Evolutionary conservation across 176 grass and related monocot species (phyloP).

Genomic region (Hordeum marinum): DNA sequence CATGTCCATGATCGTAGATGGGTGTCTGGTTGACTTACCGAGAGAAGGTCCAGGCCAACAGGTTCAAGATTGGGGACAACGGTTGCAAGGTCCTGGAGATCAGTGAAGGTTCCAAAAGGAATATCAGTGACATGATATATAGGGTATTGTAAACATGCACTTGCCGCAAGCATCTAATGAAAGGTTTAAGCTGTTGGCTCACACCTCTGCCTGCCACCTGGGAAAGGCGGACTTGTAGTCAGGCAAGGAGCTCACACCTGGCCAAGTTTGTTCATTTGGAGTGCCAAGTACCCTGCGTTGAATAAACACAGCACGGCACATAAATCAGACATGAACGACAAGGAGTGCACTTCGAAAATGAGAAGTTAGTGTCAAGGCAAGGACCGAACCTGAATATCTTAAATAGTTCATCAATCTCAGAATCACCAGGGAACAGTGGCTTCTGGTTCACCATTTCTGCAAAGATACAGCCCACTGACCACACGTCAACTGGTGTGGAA

Average conservation of each 20-base stretch:
- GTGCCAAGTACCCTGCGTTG: slow-evolving; percentile 68
- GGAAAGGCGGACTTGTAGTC: slow-evolving; percentile 93
- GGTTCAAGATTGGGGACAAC: slow-evolving; percentile 77
- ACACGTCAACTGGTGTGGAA: slow-evolving; percentile 92
- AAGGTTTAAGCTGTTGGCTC: slow-evolving; percentile 6
- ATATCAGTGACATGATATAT: slow-evolving; percentile 12
- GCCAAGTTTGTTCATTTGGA: slow-evolving; percentile 91
- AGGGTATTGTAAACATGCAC: background rate
- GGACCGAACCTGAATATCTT: slow-evolving; percentile 84
- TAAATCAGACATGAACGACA: slow-evolving; percentile 11
- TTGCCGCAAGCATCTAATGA: background rate
- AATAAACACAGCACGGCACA: background rate
- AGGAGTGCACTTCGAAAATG: background rate
- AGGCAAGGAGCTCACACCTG: slow-evolving; percentile 71
- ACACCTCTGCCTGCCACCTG: slow-evolving; percentile 79
- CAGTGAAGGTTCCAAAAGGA: background rate
- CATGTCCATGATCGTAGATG: background rate
- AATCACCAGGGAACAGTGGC: slow-evolving; percentile 87
- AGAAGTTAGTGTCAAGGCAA: background rate
- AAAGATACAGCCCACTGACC: slow-evolving; percentile 97
- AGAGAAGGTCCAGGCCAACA: slow-evolving; percentile 77
- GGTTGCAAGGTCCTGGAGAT: slow-evolving; percentile 53
- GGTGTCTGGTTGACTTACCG: slow-evolving; percentile 48
- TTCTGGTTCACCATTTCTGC: slow-evolving; percentile 96
- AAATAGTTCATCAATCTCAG: slow-evolving; percentile 92